phyloP scores from a whole-genome alignment of 2,329 filamentous ascomycete species.

The Aspergillus tanneri region DNA sequence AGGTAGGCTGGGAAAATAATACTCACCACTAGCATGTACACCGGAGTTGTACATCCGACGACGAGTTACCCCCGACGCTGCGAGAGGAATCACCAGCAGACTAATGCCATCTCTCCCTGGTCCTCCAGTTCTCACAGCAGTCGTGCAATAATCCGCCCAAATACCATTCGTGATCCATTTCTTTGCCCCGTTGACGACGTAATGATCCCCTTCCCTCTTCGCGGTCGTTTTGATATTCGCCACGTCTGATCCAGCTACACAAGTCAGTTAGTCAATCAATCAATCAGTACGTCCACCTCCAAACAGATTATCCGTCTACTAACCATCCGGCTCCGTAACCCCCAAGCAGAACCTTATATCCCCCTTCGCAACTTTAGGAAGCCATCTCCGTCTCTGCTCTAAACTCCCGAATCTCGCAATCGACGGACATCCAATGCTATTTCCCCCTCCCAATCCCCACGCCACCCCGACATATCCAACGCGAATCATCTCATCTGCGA shows the following conservation, averaged over 20 bases:
- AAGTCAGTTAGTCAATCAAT: slow-evolving; percentile 11
- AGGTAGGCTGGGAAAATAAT: background rate
- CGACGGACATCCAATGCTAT: slow-evolving; percentile 63
- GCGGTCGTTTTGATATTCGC: slow-evolving; percentile 64
- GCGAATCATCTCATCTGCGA: slow-evolving; percentile 56
- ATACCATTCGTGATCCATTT: slow-evolving; percentile 67
- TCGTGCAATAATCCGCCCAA: slow-evolving; percentile 61
- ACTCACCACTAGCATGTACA: slow-evolving; percentile 61
- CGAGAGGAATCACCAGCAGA: slow-evolving; percentile 65
- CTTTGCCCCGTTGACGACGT: slow-evolving; percentile 66
- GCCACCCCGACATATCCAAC: slow-evolving; percentile 59
- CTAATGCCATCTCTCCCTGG: slow-evolving; percentile 60
- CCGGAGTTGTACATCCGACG: slow-evolving; percentile 61
- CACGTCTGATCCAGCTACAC: slow-evolving; percentile 60
- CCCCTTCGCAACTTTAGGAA: slow-evolving; percentile 59
- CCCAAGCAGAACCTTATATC: slow-evolving; percentile 63
- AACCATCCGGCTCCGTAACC: slow-evolving; percentile 63
- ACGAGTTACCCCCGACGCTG: slow-evolving; percentile 58
- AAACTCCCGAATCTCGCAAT: slow-evolving; percentile 62
- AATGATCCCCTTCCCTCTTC: slow-evolving; percentile 50
- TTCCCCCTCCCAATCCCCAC: slow-evolving; percentile 59
- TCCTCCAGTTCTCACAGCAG: slow-evolving; percentile 60
- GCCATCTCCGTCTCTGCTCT: slow-evolving; percentile 59
- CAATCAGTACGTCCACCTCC: too few relatives aligned
- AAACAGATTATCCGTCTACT: slow-evolving; percentile 15